A percentile compares a stretch with the other conserved stretches of the same genome.
Evolutionary conservation across 495 filamentous ascomycete species (phyloP).

Genomic region (Talaromyces trachyspermus): DNA sequence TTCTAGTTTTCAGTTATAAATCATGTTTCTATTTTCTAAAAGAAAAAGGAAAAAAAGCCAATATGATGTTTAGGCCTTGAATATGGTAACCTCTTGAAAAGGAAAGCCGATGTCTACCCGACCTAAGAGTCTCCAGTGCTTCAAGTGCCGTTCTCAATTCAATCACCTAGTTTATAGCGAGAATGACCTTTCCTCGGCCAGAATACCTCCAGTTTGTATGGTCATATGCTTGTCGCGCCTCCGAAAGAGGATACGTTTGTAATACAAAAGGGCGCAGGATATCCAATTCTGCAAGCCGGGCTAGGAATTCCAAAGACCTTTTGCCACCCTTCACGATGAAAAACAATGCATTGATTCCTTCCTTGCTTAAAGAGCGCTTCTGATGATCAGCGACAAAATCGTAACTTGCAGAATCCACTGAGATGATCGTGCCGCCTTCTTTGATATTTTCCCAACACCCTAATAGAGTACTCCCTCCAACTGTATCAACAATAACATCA

Average conservation of each 20-base stretch:
- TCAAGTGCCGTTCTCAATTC: background rate
- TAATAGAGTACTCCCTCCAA: slow-evolving; percentile 22
- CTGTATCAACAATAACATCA: slow-evolving; percentile 29
- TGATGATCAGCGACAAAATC: slow-evolving; percentile 32
- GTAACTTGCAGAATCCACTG: slow-evolving; percentile 27
- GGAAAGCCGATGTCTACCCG: background rate
- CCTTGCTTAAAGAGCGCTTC: slow-evolving; percentile 9
- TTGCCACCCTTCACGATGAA: slow-evolving; percentile 25
- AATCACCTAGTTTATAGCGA: slow-evolving; percentile 10
- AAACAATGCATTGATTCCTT: slow-evolving; percentile 20
- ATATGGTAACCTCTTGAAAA: background rate
- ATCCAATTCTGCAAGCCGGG: slow-evolving; percentile 15
- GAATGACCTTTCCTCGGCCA: slow-evolving; percentile 24
- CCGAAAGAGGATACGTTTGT: slow-evolving; percentile 14
- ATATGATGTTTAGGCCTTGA: background rate
- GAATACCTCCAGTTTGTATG: slow-evolving; percentile 16
- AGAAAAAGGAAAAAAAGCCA: background rate
- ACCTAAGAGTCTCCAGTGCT: background rate
- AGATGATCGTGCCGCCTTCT: slow-evolving; percentile 18
- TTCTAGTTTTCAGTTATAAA: background rate
- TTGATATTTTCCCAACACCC: slow-evolving; percentile 20
- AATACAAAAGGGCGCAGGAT: slow-evolving; percentile 22
- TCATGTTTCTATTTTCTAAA: background rate
- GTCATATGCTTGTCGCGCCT: slow-evolving; percentile 26
- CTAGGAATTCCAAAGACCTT: slow-evolving; percentile 12